These are phyloP conservation scores for Ceratopteris richardii DNA, from an alignment of 75 land plant genomes.

Conservation along the genomic window DNA sequence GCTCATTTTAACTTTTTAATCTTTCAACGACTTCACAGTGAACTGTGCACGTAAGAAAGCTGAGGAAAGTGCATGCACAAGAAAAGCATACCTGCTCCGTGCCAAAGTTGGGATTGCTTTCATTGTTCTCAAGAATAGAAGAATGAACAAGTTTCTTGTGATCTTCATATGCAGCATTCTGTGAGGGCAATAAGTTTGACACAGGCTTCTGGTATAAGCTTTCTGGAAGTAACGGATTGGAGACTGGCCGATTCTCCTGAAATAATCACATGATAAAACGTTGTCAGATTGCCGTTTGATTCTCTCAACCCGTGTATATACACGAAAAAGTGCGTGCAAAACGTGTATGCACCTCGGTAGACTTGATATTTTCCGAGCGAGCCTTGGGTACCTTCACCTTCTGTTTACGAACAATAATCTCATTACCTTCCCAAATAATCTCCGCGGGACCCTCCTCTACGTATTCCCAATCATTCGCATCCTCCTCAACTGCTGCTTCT, in stretches of 20 bases:
- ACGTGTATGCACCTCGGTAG: background rate
- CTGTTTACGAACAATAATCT: conserved; percentile 83
- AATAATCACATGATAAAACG: background rate
- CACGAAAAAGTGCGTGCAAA: background rate
- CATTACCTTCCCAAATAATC: conserved; percentile 97
- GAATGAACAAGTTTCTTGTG: conserved; percentile 20
- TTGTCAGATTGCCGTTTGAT: no score
- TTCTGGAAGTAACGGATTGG: conserved; percentile 64
- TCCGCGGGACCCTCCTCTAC: conserved; percentile 92
- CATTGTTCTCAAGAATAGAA: conserved; percentile 35
- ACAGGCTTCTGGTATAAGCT: conserved; percentile 8
- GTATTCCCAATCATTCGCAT: conserved; percentile 68
- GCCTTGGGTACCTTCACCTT: conserved; percentile 48
- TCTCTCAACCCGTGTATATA: no score
- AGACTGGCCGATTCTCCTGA: conserved; percentile 39
- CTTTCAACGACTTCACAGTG: no score
- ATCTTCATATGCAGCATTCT: conserved; percentile 55
- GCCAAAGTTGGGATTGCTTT: conserved; percentile 78
- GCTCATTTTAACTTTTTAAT: no score
- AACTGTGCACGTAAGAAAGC: no score
- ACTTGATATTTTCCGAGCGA: background rate
- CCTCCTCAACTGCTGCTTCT: conserved; percentile 29
- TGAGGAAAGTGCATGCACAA: no score
- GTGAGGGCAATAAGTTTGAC: conserved; percentile 75
- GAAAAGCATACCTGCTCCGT: conserved; percentile 64